A percentile compares a stretch with the other conserved stretches of the same genome.
phyloP scores from a whole-genome alignment of 139 green algal species.

The Medakamo hakoo region DNA sequence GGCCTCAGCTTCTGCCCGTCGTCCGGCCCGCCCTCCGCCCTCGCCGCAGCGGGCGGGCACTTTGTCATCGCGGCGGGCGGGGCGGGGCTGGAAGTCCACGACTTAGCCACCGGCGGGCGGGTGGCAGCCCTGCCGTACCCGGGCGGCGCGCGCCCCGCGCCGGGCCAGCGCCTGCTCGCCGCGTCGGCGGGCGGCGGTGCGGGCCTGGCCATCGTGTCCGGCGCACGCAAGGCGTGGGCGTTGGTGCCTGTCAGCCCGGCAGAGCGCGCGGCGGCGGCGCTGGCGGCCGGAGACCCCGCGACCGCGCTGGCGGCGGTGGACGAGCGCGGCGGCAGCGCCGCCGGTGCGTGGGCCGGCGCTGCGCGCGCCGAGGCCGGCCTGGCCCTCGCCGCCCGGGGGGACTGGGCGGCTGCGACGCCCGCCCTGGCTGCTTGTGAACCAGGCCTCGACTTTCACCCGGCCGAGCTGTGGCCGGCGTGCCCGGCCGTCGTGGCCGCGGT shows the following conservation, averaged over 20 bases:
- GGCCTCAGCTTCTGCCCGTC: not conserved
- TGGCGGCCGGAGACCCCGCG: not conserved
- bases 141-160: no score
- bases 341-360: not conserved
- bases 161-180: not conserved
- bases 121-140: not conserved
- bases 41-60: not conserved
- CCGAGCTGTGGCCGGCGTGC: not conserved
- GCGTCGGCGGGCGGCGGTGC: no score
- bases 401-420: not conserved
- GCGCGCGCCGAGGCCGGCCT: not conserved
- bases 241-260: not conserved
- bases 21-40: no score
- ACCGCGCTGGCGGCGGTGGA: not conserved
- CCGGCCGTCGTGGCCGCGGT: not conserved
- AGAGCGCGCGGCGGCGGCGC: no score
- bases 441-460: not conserved
- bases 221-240: not conserved
- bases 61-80: not conserved
- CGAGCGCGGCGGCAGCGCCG: no score
- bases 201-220: not conserved
- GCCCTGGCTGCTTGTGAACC: not conserved
- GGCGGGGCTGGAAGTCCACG: not conserved
- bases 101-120: not conserved
- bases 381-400: not conserved